Evolutionary conservation across 441 rosid species (phyloP).

Genomic region (Francoa sonchifolia): DNA sequence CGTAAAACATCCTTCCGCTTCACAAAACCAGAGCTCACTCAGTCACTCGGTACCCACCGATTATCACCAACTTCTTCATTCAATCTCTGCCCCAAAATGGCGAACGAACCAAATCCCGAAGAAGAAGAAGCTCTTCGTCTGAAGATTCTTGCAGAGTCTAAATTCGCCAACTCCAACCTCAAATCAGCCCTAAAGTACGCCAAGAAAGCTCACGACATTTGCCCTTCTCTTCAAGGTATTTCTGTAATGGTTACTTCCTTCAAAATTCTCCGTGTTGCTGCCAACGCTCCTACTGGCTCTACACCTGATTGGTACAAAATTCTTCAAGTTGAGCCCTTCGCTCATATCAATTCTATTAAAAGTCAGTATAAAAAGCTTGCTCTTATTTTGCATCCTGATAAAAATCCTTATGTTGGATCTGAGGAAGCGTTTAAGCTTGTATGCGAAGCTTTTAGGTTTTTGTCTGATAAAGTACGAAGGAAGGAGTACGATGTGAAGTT

Average conservation of each 20-base stretch:
- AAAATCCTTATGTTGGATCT: constrained; percentile 47
- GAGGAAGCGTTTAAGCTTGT: constrained; percentile 84
- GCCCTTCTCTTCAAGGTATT: constrained; percentile 43
- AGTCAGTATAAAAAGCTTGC: constrained; percentile 69
- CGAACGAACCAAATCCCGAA: constrained; percentile 15
- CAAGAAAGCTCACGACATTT: constrained; percentile 44
- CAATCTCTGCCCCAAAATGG: constrained; percentile 11
- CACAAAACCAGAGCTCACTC: too few relatives aligned
- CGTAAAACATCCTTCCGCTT: too few relatives aligned
- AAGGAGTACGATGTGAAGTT: constrained; percentile 62
- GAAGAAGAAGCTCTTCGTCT: constrained; percentile 36
- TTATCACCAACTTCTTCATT: too few relatives aligned
- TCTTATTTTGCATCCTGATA: constrained; percentile 61
- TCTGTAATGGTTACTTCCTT: constrained; percentile 58
- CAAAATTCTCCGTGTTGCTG: constrained; percentile 32
- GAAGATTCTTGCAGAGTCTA: constrained; percentile 39
- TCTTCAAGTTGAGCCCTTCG: constrained; percentile 79
- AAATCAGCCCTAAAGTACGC: constrained; percentile 51
- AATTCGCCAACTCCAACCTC: constrained; percentile 33
- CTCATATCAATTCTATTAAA: constrained; percentile 47
- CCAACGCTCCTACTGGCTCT: constrained; percentile 16
- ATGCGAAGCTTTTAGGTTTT: constrained; percentile 58
- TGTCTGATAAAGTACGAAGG: constrained; percentile 53
- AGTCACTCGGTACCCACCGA: too few relatives aligned
- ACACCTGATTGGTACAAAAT: constrained; percentile 58